Evolutionary conservation across 1,139 yeast genomes (phyloP).

Genomic region (Spencermartinsiella ligniputridi): DNA sequence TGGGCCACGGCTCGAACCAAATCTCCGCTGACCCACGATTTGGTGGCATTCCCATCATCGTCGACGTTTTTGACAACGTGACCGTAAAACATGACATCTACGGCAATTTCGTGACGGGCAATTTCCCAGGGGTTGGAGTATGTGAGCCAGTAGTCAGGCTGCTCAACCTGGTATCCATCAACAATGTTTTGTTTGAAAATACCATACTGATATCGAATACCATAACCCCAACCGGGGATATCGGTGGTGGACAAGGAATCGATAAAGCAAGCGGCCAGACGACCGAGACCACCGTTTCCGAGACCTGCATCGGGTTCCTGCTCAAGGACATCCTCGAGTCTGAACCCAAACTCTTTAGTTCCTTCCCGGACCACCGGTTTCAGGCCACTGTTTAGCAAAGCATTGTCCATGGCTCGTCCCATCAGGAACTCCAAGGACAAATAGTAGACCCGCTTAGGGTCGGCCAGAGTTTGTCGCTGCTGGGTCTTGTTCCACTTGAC

Average conservation of each 20-base stretch:
- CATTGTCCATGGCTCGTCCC: slow-evolving; percentile 96
- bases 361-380: slow-evolving; percentile 53
- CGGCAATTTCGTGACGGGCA: slow-evolving; percentile 77
- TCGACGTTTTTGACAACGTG: slow-evolving; percentile 60
- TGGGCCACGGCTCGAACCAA: slow-evolving; percentile 87
- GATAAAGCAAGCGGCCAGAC: slow-evolving; percentile 91
- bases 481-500: slow-evolving; percentile 93
- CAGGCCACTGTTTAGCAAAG: slow-evolving; percentile 69
- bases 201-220: slow-evolving; percentile 88
- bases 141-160: slow-evolving; percentile 91
- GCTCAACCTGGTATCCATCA: slow-evolving; percentile 90
- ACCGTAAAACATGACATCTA: slow-evolving; percentile 92
- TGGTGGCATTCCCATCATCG: slow-evolving; percentile 47
- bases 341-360: slow-evolving; percentile 75
- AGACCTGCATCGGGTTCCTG: slow-evolving; percentile 93
- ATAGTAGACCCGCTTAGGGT: slow-evolving; percentile 84
- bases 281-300: slow-evolving; percentile 94
- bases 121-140: slow-evolving; percentile 92
- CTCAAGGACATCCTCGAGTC: slow-evolving; percentile 76
- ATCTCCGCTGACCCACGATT: slow-evolving; percentile 85
- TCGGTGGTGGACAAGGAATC: slow-evolving; percentile 84
- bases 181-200: slow-evolving; percentile 86
- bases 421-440: slow-evolving; percentile 83
- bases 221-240: slow-evolving; percentile 97
- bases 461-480: slow-evolving; percentile 78